Conservation (phyloP, 139 green algal genomes). For the Chlamydomonas sphaeroides region DNA sequence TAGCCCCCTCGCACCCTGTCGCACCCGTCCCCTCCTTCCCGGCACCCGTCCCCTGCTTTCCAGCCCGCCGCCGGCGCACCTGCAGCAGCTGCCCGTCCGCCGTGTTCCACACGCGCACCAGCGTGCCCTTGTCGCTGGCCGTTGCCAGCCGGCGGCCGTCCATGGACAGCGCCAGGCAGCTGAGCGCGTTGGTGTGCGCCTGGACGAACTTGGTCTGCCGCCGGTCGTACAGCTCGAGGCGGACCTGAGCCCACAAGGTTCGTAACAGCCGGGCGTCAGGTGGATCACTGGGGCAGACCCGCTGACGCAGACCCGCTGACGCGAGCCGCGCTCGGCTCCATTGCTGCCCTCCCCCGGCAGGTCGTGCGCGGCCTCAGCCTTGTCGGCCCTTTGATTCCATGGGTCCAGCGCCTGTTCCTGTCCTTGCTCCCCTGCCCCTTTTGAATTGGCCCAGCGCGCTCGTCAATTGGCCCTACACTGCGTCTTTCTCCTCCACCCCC, state of each 20-base stretch:
- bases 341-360: no score
- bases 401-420: no score
- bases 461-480: no score
- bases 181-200: slow-evolving; percentile 88
- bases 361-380: no score
- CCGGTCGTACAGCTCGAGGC: slow-evolving; percentile 95
- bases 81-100: slow-evolving; percentile 84
- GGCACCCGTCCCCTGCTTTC: background rate
- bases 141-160: slow-evolving; percentile 93
- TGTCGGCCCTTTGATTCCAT: no score
- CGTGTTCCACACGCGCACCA: slow-evolving; percentile 91
- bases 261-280: no score
- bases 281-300: no score
- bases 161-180: slow-evolving; percentile 70
- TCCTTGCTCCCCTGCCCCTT: no score
- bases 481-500: background rate
- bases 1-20: background rate
- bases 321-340: no score
- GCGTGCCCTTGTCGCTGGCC: slow-evolving; percentile 89
- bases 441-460: no score
- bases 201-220: slow-evolving; percentile 89
- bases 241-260: no score
- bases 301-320: no score
- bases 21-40: background rate
- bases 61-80: slow-evolving; percentile 44